Base-by-base conservation (phyloP, 2,329 filamentous ascomycete genomes). In the Trichoderma asperellum region DNA sequence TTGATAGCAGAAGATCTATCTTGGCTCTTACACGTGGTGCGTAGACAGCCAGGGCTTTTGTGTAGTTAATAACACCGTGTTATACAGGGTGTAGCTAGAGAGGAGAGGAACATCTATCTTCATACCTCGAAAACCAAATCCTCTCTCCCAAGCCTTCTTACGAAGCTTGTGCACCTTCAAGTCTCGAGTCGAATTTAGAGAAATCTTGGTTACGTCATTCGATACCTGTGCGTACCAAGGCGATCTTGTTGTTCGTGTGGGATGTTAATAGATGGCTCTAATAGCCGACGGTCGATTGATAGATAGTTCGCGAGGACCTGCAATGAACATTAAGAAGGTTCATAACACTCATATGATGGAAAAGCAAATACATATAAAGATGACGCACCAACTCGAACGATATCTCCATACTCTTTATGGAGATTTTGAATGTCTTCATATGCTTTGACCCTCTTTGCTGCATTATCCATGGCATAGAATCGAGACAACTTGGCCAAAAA, bases 191-290 rank as follows among this genome's bases (percentile, higher is more conserved):
- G 27, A 78, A 70, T 61, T 75, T 70, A 27, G 71, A 16, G 77
- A 80, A 2, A 80, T 43, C 49, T 79, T 78, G 1, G 72, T 75
- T 1, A 77, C 78, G 3, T 76, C 77, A 71, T 68, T 59, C n/a
- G 70, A 58, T 12, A 73, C 55, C 55, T 69, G 63, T 58, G 59
- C 27, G 12, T 58, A 65, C 61, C 53, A 64, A n/a, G 59, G 61
- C 14, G 53, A 65, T 32, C 34, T 53, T 29, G 49, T 55, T 52
- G 60, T 34, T 40, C 32, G 40, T 34, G 68, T 49, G 43, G 29
- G 14, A 24, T 12, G 12, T 12, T 40, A 11, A 10, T 65, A 16
- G 11, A 61, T 49, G 2, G 6, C 32, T 21, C 29, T 40, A 10
- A 67, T 67, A 40, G 64, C 64, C 18, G 55, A 59, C 8, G 64